Evolutionary conservation across 2,329 filamentous ascomycete species (phyloP).

Genomic region (Cryoendolithus antarcticus): DNA sequence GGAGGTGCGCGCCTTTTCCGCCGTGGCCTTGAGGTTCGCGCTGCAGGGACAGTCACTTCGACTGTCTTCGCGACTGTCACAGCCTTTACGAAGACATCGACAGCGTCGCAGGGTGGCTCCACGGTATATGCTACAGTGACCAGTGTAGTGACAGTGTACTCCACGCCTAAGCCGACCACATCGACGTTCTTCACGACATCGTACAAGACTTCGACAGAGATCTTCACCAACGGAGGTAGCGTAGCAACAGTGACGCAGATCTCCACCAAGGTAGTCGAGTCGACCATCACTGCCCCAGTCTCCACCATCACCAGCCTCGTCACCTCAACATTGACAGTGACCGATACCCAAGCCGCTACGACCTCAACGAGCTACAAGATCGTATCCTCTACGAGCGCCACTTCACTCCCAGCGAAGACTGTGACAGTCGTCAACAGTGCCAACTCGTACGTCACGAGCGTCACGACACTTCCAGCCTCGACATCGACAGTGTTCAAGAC

Average conservation of each 20-base stretch:
- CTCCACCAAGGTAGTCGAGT: slow-evolving; percentile 1
- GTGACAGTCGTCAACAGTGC: slow-evolving; percentile 6
- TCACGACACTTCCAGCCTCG: slow-evolving; percentile 13
- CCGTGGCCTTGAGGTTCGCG: slow-evolving; percentile 9
- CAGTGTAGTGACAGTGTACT: slow-evolving; percentile 13
- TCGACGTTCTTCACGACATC: slow-evolving; percentile 12
- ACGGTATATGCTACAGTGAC: slow-evolving; percentile 15
- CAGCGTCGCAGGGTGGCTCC: slow-evolving; percentile 5
- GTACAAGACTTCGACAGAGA: slow-evolving; percentile 5
- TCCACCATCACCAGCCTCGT: slow-evolving; percentile 4
- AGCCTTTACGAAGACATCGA: slow-evolving; percentile 13
- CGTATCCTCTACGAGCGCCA: slow-evolving; percentile 7
- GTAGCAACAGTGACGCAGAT: slow-evolving; percentile 12
- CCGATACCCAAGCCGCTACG: slow-evolving; percentile 2
- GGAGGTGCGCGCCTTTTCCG: slow-evolving; percentile 9
- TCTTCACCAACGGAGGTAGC: slow-evolving; percentile 11
- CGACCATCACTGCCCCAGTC: slow-evolving; percentile 4
- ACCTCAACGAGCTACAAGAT: slow-evolving; percentile 9
- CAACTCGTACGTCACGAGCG: slow-evolving; percentile 11
- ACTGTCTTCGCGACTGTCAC: slow-evolving; percentile 17
- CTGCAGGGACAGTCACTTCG: slow-evolving; percentile 15
- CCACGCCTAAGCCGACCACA: slow-evolving; percentile 16
- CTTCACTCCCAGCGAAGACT: slow-evolving; percentile 5
- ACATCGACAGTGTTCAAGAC: slow-evolving; percentile 9
- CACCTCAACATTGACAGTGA: slow-evolving; percentile 1